Percentiles rank a stretch among this genome's conserved stretches.
These are phyloP conservation scores for Microdochium trichocladiopsis DNA, from an alignment of 2,329 filamentous ascomycete genomes.

Conservation along the genomic window DNA sequence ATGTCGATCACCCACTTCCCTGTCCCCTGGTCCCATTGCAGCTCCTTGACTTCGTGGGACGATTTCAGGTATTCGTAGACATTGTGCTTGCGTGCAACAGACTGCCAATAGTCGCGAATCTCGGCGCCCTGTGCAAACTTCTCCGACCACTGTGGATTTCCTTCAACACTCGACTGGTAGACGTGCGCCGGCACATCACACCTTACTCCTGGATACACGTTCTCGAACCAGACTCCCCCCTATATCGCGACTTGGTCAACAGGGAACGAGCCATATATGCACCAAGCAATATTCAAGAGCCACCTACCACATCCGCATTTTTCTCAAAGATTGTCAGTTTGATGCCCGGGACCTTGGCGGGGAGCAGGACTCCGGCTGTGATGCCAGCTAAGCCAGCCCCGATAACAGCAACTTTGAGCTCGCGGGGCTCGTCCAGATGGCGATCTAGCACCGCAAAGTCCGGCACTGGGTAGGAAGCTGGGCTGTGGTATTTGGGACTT, in stretches of 20 bases:
- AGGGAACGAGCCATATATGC: slow-evolving; percentile 2
- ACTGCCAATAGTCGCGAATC: slow-evolving; percentile 61
- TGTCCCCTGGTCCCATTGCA: slow-evolving; percentile 44
- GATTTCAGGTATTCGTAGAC: slow-evolving; percentile 53
- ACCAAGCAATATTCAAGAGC: not conserved
- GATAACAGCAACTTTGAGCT: slow-evolving; percentile 50
- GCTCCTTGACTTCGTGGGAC: slow-evolving; percentile 44
- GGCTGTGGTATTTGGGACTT: not conserved
- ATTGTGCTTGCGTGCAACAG: slow-evolving; percentile 53
- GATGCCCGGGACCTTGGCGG: slow-evolving; percentile 61
- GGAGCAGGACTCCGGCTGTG: slow-evolving; percentile 57
- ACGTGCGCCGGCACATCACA: slow-evolving; percentile 66
- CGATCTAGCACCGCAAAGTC: slow-evolving; percentile 23
- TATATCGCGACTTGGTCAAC: slow-evolving; percentile 9
- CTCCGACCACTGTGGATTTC: slow-evolving; percentile 63
- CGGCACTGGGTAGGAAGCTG: not conserved
- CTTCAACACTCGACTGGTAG: slow-evolving; percentile 62
- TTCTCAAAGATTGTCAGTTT: slow-evolving; percentile 62
- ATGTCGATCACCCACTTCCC: slow-evolving; percentile 50
- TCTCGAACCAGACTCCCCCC: slow-evolving; percentile 49
- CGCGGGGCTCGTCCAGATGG: slow-evolving; percentile 37
- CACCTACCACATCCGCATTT: slow-evolving; percentile 56
- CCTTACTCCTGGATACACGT: slow-evolving; percentile 55
- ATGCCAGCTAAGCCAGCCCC: slow-evolving; percentile 59
- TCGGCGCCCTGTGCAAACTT: slow-evolving; percentile 61